phyloP scores from a whole-genome alignment of 345 rosid genomes.

The Aethionema arabicum region DNA sequence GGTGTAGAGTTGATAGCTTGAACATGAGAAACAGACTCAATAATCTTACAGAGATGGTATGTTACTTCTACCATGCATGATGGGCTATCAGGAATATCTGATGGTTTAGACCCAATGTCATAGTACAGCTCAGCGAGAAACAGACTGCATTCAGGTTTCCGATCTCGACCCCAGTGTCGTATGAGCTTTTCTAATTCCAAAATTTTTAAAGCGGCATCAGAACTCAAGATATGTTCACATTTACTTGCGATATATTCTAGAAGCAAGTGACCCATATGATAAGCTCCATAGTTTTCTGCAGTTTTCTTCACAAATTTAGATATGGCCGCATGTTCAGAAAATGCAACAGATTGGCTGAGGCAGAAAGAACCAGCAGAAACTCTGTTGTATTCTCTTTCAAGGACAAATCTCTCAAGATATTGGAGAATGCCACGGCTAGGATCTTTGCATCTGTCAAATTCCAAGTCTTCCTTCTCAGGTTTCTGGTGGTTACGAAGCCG shows the following conservation, averaged over 20 bases:
- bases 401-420: constrained; percentile 69
- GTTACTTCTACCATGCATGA: constrained; percentile 68
- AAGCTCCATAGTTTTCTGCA: constrained; percentile 79
- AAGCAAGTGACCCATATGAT: constrained; percentile 89
- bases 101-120: constrained; percentile 62
- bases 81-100: constrained; percentile 47
- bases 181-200: constrained; percentile 82
- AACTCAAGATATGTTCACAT: constrained; percentile 43
- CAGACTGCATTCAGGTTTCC: constrained; percentile 83
- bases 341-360: constrained; percentile 42
- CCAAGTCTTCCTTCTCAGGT: constrained; percentile 85
- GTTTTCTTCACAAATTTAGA: constrained; percentile 58
- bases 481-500: constrained; percentile 94
- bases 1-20: constrained; percentile 44
- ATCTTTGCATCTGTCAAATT: constrained; percentile 59
- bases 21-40: constrained; percentile 80
- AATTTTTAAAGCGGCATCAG: constrained; percentile 57
- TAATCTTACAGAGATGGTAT: constrained; percentile 84
- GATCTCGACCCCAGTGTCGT: constrained; percentile 80
- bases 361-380: constrained; percentile 41
- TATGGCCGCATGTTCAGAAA: constrained; percentile 51
- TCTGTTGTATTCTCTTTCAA: constrained; percentile 34
- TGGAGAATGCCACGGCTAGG: constrained; percentile 61
- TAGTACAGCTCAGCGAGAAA: constrained; percentile 88
- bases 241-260: constrained; percentile 61